Evolutionary conservation across 345 rosid species (phyloP).

Genomic region (Acer negundo): DNA sequence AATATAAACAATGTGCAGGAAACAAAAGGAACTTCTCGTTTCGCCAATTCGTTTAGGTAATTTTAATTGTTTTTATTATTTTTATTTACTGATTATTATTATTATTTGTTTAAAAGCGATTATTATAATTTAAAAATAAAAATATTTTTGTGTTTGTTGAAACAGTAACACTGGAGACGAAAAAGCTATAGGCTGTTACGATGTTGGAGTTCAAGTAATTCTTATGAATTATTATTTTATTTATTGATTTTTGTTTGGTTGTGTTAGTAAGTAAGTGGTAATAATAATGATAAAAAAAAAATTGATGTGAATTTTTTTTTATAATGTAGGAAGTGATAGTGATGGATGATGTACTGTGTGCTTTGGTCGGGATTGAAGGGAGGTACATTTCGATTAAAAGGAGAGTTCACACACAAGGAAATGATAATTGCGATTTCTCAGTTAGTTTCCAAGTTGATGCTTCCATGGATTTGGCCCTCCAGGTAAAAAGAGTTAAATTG

Average conservation of each 20-base stretch:
- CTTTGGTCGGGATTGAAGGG: slow-evolving; percentile 96
- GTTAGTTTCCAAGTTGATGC: slow-evolving; percentile 77
- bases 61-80: background rate
- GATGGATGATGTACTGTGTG: slow-evolving; percentile 87
- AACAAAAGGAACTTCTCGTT: slow-evolving; percentile 54
- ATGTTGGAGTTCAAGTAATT: slow-evolving; percentile 73
- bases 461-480: slow-evolving; percentile 91
- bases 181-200: slow-evolving; percentile 75
- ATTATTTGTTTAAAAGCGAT: background rate
- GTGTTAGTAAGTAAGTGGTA: background rate
- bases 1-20: slow-evolving; percentile 40
- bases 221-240: background rate
- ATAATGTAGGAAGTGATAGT: slow-evolving; percentile 74
- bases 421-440: slow-evolving; percentile 17
- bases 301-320: too few species aligned
- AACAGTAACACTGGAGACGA: slow-evolving; percentile 59
- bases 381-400: slow-evolving; percentile 73
- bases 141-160: slow-evolving; percentile 15
- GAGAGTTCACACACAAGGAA: slow-evolving; percentile 54
- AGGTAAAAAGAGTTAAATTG: slow-evolving; percentile 40
- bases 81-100: background rate
- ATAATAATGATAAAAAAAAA: background rate
- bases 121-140: background rate
- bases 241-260: background rate
- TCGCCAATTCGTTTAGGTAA: slow-evolving; percentile 61